Evolutionary conservation across 2,329 filamentous ascomycete genomes (phyloP).

Genomic region (Pseudodiploospora longispora): DNA sequence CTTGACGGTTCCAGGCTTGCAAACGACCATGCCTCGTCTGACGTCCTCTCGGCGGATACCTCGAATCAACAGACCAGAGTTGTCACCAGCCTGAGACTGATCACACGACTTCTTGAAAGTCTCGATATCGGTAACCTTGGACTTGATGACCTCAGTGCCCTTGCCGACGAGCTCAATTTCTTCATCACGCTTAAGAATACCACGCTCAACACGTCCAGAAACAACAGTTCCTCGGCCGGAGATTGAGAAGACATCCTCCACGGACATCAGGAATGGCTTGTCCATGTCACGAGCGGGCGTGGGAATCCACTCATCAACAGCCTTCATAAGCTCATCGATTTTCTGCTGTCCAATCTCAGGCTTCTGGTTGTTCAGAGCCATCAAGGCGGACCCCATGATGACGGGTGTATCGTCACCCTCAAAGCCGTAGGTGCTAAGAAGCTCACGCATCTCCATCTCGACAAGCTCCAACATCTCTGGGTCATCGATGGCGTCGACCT

Average conservation of each 20-base stretch:
- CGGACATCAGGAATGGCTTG: slow-evolving; percentile 98
- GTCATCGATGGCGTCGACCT: slow-evolving; percentile 95
- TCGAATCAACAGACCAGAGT: slow-evolving; percentile 93
- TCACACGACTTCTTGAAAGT: slow-evolving; percentile 99
- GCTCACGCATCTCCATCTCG: slow-evolving; percentile 99
- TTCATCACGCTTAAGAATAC: slow-evolving; percentile 82
- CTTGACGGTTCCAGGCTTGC: slow-evolving; percentile 74
- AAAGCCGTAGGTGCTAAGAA: slow-evolving; percentile 86
- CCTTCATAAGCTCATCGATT: slow-evolving; percentile 84
- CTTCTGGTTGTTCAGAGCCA: slow-evolving; percentile 79
- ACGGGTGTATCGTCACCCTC: slow-evolving; percentile 98
- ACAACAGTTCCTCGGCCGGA: slow-evolving; percentile 92
- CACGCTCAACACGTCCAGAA: slow-evolving; percentile 95
- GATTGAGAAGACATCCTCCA: slow-evolving; percentile 89
- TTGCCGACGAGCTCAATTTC: slow-evolving; percentile 95
- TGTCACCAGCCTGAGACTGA: slow-evolving; percentile 91
- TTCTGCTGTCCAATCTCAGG: slow-evolving; percentile 79
- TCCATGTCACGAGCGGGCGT: slow-evolving; percentile 89
- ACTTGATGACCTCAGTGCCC: slow-evolving; percentile 76
- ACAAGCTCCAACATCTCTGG: slow-evolving; percentile 99
- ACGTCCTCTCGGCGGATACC: slow-evolving; percentile 95
- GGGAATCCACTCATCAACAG: slow-evolving; percentile 93
- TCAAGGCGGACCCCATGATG: slow-evolving; percentile 92
- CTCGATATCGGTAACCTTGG: slow-evolving; percentile 99
- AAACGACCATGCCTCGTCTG: slow-evolving; percentile 87